phyloP scores from a whole-genome alignment of 352 stramenopile genomes.

The Phytophthora colocasiae region DNA sequence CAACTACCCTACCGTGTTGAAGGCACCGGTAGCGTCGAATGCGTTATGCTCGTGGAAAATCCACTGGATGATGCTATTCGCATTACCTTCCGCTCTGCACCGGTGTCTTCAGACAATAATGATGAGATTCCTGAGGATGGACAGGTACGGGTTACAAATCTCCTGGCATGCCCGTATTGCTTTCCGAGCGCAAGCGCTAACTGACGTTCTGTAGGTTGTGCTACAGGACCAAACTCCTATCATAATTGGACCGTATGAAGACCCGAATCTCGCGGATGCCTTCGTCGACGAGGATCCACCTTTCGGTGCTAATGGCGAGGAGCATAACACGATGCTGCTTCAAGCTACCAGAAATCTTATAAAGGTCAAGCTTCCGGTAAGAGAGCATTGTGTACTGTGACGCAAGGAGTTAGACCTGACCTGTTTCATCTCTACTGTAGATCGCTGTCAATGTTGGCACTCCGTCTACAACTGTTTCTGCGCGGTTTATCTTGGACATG shows the following conservation, averaged over 20 bases:
- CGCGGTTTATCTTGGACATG: conserved; percentile 67
- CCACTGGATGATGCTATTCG: conserved; percentile 80
- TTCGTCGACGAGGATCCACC: conserved; percentile 49
- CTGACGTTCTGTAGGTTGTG: conserved; percentile 32
- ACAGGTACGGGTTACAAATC: conserved; percentile 31
- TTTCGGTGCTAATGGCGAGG: conserved; percentile 17
- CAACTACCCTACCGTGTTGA: conserved; percentile 46
- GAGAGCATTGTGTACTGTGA: not conserved
- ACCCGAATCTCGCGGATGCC: conserved; percentile 80
- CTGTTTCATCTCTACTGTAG: conserved; percentile 22
- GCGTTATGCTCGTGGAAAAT: conserved; percentile 81
- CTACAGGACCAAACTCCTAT: conserved; percentile 70
- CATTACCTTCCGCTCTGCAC: conserved; percentile 50
- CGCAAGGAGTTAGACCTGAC: conserved; percentile 2
- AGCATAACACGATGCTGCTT: conserved; percentile 63
- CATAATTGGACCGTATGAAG: conserved; percentile 80
- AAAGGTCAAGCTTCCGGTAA: conserved; percentile 62
- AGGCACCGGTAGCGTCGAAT: conserved; percentile 39
- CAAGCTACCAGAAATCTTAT: conserved; percentile 57
- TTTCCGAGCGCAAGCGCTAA: conserved; percentile 5
- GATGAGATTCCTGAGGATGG: conserved; percentile 25
- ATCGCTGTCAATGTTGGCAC: conserved; percentile 12
- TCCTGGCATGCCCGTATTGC: not conserved
- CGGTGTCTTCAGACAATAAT: not conserved
- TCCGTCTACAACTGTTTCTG: conserved; percentile 27